Conservation (phyloP, 148 eudicot genomes). For the Cornus controversa region DNA sequence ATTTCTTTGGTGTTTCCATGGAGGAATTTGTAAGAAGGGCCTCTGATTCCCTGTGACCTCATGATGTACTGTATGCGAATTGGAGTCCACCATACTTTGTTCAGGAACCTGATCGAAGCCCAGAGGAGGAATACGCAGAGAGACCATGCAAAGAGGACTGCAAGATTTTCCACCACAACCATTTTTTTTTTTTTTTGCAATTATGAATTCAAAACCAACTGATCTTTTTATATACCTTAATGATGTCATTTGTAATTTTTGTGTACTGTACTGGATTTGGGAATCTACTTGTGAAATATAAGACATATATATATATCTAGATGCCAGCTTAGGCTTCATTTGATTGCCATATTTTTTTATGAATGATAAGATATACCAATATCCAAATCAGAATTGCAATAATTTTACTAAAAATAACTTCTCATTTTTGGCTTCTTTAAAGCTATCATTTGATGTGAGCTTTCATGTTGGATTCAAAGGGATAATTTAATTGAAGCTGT, state of each 20-base stretch:
- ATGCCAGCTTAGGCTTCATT: neutral
- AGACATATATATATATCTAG: neutral
- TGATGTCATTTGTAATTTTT: neutral
- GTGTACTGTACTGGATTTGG: neutral
- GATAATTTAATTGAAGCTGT: neutral
- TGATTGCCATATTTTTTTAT: neutral
- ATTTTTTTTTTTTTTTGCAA: constrained; percentile 6
- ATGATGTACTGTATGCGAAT: constrained; percentile 13
- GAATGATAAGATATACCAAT: neutral
- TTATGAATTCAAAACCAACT: neutral
- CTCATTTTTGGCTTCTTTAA: too few relatives aligned
- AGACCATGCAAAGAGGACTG: constrained; percentile 4
- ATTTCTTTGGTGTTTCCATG: constrained; percentile 36
- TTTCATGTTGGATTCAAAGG: neutral
- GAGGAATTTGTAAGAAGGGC: constrained; percentile 29
- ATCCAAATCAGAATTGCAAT: neutral
- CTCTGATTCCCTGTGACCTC: constrained; percentile 31
- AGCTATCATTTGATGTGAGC: neutral
- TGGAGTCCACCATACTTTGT: constrained; percentile 33
- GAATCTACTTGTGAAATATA: neutral
- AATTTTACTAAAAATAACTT: neutral
- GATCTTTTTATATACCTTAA: neutral
- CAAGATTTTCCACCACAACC: constrained; percentile 2
- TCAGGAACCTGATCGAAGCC: constrained; percentile 19
- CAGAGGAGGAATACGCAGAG: constrained; percentile 9